Evolutionary conservation across 257 asterid species (phyloP).

Genomic region (Hygrophila difformis): DNA sequence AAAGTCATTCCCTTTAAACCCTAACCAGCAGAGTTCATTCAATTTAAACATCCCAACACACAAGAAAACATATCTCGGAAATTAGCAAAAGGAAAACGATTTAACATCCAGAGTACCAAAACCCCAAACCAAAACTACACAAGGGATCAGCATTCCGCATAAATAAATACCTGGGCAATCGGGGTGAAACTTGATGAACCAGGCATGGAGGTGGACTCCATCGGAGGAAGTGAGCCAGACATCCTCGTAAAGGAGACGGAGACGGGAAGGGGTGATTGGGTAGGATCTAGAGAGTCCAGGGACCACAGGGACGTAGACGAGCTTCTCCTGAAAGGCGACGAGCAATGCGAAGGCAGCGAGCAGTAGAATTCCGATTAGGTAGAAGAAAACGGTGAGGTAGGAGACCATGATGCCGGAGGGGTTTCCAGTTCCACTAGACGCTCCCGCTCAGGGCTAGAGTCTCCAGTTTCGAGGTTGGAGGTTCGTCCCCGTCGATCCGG

Average conservation of each 20-base stretch:
- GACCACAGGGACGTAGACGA: conserved; percentile 91
- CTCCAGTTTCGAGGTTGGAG: no score
- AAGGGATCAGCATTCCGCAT: not conserved
- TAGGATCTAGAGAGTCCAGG: conserved; percentile 93
- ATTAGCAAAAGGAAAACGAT: not conserved
- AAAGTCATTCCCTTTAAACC: not conserved
- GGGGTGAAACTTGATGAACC: conserved; percentile 82
- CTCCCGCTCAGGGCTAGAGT: no score
- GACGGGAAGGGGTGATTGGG: conserved; percentile 83
- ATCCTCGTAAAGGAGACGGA: conserved; percentile 75
- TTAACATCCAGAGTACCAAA: not conserved
- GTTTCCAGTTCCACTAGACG: no score
- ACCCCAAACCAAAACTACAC: not conserved
- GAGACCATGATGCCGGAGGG: conserved; percentile 88
- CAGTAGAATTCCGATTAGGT: conserved; percentile 83
- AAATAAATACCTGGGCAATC: conserved; percentile 51
- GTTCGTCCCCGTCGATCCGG: no score
- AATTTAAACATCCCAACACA: not conserved
- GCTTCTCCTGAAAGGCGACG: conserved; percentile 92
- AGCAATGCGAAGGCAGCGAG: conserved; percentile 90
- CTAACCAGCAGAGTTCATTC: not conserved
- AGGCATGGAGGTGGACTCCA: conserved; percentile 93
- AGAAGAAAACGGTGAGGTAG: conserved; percentile 51
- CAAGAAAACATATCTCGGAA: not conserved
- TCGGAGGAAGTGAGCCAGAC: conserved; percentile 99